Conservation (phyloP, 2,329 filamentous ascomycete genomes). For the Dendryphion nanum region DNA sequence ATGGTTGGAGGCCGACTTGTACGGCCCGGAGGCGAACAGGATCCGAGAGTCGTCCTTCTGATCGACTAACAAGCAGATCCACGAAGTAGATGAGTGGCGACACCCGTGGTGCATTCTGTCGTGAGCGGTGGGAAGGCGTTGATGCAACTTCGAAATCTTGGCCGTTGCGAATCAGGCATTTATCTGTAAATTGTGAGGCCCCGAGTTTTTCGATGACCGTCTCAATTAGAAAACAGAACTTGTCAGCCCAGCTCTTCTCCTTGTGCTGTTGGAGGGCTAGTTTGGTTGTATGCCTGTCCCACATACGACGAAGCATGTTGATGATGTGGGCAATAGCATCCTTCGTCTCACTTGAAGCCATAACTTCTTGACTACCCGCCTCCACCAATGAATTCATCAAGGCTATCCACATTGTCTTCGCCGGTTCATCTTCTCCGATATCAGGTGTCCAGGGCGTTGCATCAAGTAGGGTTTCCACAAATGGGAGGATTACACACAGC, state of each 20-base stretch:
- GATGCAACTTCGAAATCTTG: conserved; percentile 61
- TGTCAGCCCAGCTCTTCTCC: conserved; percentile 46
- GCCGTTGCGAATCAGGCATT: conserved; percentile 51
- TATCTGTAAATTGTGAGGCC: conserved; percentile 51
- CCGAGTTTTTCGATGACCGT: conserved; percentile 53
- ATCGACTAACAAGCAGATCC: conserved; percentile 54
- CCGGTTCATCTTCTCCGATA: conserved; percentile 41
- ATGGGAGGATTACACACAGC: conserved; percentile 61
- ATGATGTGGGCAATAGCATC: conserved; percentile 73
- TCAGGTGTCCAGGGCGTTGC: conserved; percentile 46
- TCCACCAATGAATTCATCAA: conserved; percentile 63
- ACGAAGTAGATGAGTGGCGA: conserved; percentile 67
- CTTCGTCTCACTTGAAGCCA: conserved; percentile 79
- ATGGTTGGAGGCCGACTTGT: conserved; percentile 56
- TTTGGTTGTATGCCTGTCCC: conserved; percentile 55
- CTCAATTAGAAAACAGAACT: conserved; percentile 52
- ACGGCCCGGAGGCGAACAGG: conserved; percentile 41
- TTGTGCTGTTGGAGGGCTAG: conserved; percentile 31
- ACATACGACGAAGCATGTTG: conserved; percentile 67
- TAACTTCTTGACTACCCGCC: conserved; percentile 82
- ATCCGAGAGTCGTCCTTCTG: conserved; percentile 36
- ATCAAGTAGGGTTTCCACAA: conserved; percentile 55
- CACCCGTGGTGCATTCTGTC: conserved; percentile 50
- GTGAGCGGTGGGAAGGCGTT: conserved; percentile 62
- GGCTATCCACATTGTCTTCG: conserved; percentile 61